Base-by-base conservation (phyloP, 2,329 filamentous ascomycete genomes). In the Aureobasidium sp. region DNA sequence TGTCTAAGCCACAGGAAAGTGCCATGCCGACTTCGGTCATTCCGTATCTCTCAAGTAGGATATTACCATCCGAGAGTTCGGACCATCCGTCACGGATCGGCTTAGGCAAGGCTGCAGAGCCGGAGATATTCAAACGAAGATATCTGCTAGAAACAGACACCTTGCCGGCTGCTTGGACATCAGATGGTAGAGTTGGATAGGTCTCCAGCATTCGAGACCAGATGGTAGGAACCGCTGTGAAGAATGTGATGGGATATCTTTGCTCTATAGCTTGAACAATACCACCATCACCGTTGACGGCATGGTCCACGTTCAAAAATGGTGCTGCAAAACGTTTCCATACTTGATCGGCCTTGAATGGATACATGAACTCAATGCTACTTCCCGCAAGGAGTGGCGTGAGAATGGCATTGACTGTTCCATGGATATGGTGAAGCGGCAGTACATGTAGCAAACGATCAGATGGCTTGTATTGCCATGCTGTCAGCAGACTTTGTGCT, bases 11-110 rank as follows among this genome's bases (percentile, higher is more conserved):
- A 74, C 94, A 97, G 66, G 89, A 94, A 26, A 99, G 83, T 0
- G 93, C 94, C 94, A 99, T 97, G 68, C 94, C 94, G 1, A 97
- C 91, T 78, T 99, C 94, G 5, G 94, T 97, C 94, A 99, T 99
- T 70, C 94, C 94, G 73, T 95, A 99, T 36, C 94, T 89, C 77
- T 99, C 94, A 12, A 99, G 85, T 0, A 99, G 84, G 20, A 96
- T 83, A 71, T 95, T 96, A 47, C 92, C 93, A 6, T 15, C 37
- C 7, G 37, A 41, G 3, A 41, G 37, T 15, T 17, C 17, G 13
- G 41, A 81, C 92, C 94, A 99, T 41, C 90, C 87, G 41, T 85
- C 79, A 74, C 96, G 96, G 53, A 90, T 87, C 0, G 93, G 91
- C 0, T 91, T 93, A 0, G 94, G 94, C 1, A 99, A 84, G 2